Evolutionary conservation across 1,284 basidiomycete genomes (phyloP), one percentile per base, ranked within the genome.

Genomic region (Cutaneotrichosporon arboriforme): DNA sequence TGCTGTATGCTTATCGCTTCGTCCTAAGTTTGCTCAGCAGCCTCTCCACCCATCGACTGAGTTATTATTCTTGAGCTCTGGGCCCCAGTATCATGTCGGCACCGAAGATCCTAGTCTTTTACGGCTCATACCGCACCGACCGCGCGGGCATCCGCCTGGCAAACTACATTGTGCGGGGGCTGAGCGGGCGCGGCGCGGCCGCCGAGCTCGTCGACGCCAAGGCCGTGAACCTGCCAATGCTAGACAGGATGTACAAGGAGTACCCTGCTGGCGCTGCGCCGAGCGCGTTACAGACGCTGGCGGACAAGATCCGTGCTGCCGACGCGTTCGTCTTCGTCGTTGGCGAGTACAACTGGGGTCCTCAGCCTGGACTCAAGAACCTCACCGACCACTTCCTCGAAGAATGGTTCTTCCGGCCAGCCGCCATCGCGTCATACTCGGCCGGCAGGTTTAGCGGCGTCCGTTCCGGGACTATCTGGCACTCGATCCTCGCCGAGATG

Each of bases 331-430:
- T 51, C 14, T 51, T 51, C 50, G 50, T 51, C 17, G 21, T 43
- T 17, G 50, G 50, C 50, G 50, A 51, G 50, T 51, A 51, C 43
- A 51, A 51, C 50, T 51, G 50, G 50, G 50, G 50, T 20, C 37
- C 38, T 4, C 50, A 51, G 50, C 50, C 50, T 9, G 50, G 50
- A 9, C 50, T 51, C 43, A 51, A 51, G 50, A 51, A 51, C 50
- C 50, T 51, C 4, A 46, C 44, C 37, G 50, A 51, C 50, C 50
- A 51, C 38, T 51, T 51, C 8, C 38, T 46, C 37, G 43, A 46
- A n/a, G 50, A 51, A 26, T 51, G 50, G 50, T 46, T 46, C 31
- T 41, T 26, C 18, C 50, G 50, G 15, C 50, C 50, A 1, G 50
- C 50, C 4, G 50, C 43, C 1, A 39, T 51, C 20, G 43, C n/a